Percentiles rank a stretch among this genome's conserved stretches.
These are phyloP conservation scores for Phytophthora brassicae DNA, from an alignment of 352 stramenopile species.

Conservation along the genomic window DNA sequence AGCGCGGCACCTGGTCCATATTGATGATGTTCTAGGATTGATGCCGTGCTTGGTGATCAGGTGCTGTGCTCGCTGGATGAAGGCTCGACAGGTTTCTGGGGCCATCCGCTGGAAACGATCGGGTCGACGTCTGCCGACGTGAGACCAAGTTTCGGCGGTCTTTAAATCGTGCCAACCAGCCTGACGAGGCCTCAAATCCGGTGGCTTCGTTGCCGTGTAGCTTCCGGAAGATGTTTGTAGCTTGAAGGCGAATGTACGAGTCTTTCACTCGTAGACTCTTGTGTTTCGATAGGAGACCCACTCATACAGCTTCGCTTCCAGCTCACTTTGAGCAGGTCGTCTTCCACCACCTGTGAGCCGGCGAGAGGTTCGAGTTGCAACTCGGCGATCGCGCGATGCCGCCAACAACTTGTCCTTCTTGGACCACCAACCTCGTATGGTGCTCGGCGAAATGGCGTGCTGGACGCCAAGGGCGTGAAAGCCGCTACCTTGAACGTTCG, in stretches of 20 bases:
- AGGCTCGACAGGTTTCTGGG: not conserved
- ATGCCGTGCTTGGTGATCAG: not conserved
- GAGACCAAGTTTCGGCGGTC: not conserved
- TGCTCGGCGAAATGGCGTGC: not conserved
- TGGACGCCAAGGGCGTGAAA: slow-evolving; percentile 2
- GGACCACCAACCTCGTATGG: slow-evolving; percentile 1
- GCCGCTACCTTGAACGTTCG: not conserved
- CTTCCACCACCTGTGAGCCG: not conserved
- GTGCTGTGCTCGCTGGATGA: slow-evolving; percentile 7
- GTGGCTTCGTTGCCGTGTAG: not conserved
- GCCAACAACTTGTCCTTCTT: not conserved
- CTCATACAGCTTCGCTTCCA: not conserved
- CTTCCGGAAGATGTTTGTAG: not conserved
- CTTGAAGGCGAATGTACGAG: slow-evolving; percentile 1
- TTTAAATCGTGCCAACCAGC: slow-evolving; percentile 5
- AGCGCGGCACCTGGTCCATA: not conserved
- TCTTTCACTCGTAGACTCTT: slow-evolving; percentile 3
- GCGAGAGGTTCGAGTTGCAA: slow-evolving; percentile 1
- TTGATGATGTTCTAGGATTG: not conserved
- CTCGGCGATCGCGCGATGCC: not conserved
- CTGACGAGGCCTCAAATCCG: slow-evolving; percentile 3
- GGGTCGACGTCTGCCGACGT: not conserved
- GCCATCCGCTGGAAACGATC: slow-evolving; percentile 2
- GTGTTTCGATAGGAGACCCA: not conserved
- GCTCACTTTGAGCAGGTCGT: not conserved